Evolutionary conservation across 768 basidiomycete genomes (phyloP).

Genomic region (Candolleomyces aberdarensis): DNA sequence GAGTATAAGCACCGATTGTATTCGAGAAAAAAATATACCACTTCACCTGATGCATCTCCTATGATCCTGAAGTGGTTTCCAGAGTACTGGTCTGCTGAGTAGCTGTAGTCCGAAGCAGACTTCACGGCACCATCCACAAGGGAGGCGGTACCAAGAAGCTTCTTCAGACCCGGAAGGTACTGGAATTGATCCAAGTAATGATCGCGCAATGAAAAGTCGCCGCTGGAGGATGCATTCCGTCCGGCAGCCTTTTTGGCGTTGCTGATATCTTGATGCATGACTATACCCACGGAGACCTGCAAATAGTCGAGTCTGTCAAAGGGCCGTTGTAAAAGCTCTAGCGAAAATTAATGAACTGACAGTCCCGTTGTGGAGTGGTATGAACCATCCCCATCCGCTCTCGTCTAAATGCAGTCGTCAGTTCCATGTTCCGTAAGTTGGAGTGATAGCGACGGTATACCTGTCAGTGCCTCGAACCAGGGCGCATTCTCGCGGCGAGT

Average conservation of each 20-base stretch:
- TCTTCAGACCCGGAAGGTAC: constrained; percentile 20
- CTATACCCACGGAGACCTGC: constrained; percentile 48
- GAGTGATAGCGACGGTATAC: constrained; percentile 11
- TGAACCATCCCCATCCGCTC: constrained; percentile 59
- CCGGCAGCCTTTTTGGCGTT: constrained; percentile 23
- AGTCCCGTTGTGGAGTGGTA: constrained; percentile 45
- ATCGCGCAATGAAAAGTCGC: constrained; percentile 15
- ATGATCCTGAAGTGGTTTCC: constrained; percentile 30
- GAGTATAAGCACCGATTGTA: neutral
- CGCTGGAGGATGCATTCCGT: constrained; percentile 8
- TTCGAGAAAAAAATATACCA: neutral
- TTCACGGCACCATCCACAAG: constrained; percentile 21
- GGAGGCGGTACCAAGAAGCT: constrained; percentile 23
- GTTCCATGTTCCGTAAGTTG: neutral
- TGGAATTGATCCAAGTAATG: constrained; percentile 29
- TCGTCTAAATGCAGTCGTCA: constrained; percentile 33
- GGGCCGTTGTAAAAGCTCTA: neutral
- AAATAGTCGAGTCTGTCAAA: neutral
- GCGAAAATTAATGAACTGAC: neutral
- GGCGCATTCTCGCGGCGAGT: constrained; percentile 30
- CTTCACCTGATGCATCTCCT: constrained; percentile 30
- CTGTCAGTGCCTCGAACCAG: constrained; percentile 33
- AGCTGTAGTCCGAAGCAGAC: constrained; percentile 34
- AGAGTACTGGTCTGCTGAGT: constrained; percentile 28
- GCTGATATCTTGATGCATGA: constrained; percentile 38